Conservation (phyloP, 495 filamentous ascomycete genomes). For the Aspergillus avenaceus region DNA sequence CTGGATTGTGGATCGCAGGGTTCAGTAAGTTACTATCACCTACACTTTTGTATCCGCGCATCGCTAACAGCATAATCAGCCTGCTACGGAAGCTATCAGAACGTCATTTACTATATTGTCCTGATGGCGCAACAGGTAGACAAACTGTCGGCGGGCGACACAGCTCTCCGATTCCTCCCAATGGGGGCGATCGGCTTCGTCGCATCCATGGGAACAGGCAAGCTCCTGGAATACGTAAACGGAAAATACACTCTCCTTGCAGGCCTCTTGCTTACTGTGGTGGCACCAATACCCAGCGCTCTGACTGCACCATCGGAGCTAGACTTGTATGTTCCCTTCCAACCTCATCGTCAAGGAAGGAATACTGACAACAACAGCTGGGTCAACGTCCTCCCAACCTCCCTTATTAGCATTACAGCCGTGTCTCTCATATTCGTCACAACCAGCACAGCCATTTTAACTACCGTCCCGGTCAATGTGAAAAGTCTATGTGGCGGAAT, state of each 20-base stretch:
- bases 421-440: slow-evolving; percentile 36
- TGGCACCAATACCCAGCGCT: slow-evolving; percentile 30
- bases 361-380: slow-evolving; percentile 23
- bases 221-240: slow-evolving; percentile 32
- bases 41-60: not conserved
- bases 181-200: slow-evolving; percentile 36
- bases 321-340: slow-evolving; percentile 21
- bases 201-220: slow-evolving; percentile 32
- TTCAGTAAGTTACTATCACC: slow-evolving; percentile 26
- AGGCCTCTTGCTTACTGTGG: slow-evolving; percentile 25
- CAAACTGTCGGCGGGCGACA: slow-evolving; percentile 26
- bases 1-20: slow-evolving; percentile 33
- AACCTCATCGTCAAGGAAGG: not conserved
- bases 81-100: slow-evolving; percentile 36
- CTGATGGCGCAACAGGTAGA: slow-evolving; percentile 34
- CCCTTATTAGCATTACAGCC: slow-evolving; percentile 35
- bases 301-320: slow-evolving; percentile 23
- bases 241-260: slow-evolving; percentile 30
- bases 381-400: slow-evolving; percentile 32
- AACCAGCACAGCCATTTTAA: slow-evolving; percentile 32
- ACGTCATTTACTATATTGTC: slow-evolving; percentile 38
- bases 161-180: slow-evolving; percentile 31
- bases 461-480: slow-evolving; percentile 30
- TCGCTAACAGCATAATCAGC: slow-evolving; percentile 19
- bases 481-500: slow-evolving; percentile 34